These are phyloP conservation scores for Xylariaceae sp. DNA, from an alignment of 2,329 filamentous ascomycete genomes.

Conservation along the genomic window DNA sequence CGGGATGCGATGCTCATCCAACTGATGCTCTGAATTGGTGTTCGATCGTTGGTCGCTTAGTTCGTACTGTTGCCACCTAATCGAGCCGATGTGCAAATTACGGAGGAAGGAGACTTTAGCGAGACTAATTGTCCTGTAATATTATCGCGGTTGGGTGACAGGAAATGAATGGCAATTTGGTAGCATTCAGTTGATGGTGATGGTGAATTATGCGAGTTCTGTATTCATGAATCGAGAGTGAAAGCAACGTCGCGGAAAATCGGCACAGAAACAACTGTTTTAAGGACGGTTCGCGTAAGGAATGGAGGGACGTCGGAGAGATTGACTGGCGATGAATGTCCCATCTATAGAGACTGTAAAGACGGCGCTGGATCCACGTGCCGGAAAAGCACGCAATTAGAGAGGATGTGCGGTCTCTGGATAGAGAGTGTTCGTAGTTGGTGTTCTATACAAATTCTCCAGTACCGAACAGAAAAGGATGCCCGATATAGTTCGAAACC, in stretches of 20 bases:
- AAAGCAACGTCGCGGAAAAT: conserved; percentile 5
- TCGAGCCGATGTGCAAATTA: conserved; percentile 1
- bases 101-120: background rate
- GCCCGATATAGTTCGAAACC: conserved; percentile 7
- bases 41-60: background rate
- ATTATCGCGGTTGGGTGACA: background rate
- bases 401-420: conserved; percentile 13
- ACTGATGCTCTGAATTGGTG: conserved; percentile 1
- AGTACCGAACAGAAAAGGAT: conserved; percentile 9
- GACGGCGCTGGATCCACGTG: conserved; percentile 15
- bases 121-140: conserved; percentile 1
- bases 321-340: conserved; percentile 6
- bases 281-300: conserved; percentile 2
- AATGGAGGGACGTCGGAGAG: conserved; percentile 1
- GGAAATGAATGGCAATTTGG: conserved; percentile 4
- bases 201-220: conserved; percentile 14
- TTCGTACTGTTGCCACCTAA: background rate
- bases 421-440: conserved; percentile 15
- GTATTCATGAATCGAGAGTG: background rate
- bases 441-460: conserved; percentile 5
- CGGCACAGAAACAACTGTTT: background rate
- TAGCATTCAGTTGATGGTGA: conserved; percentile 4
- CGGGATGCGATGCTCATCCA: conserved; percentile 9
- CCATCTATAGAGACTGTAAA: background rate
- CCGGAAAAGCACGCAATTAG: conserved; percentile 6